phyloP scores from a whole-genome alignment of 1,284 basidiomycete species.

The Boletus mariae region DNA sequence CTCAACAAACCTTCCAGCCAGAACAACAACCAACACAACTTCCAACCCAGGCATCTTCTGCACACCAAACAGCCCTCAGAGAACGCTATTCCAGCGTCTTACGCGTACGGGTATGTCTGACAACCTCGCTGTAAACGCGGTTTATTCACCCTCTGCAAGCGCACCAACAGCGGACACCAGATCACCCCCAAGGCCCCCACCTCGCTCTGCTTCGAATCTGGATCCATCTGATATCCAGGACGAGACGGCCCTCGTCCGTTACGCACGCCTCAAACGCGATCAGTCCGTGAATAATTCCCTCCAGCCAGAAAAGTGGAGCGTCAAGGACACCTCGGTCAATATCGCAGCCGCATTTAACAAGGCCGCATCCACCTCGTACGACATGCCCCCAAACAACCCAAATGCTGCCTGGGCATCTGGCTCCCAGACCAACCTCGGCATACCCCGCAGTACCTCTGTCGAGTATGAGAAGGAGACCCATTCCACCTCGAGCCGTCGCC shows the following conservation, averaged over 20 bases:
- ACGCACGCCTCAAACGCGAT: slow-evolving; percentile 52
- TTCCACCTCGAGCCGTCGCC: slow-evolving; percentile 47
- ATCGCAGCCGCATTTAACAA: slow-evolving; percentile 76
- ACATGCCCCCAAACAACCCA: slow-evolving; percentile 45
- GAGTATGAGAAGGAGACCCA: slow-evolving; percentile 71
- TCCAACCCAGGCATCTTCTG: slow-evolving; percentile 18
- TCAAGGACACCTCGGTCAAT: slow-evolving; percentile 80
- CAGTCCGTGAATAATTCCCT: slow-evolving; percentile 41
- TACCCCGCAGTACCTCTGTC: slow-evolving; percentile 70
- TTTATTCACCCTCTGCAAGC: slow-evolving; percentile 34
- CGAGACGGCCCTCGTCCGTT: slow-evolving; percentile 47
- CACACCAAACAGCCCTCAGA: slow-evolving; percentile 37
- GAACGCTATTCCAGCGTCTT: slow-evolving; percentile 50
- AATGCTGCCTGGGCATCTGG: slow-evolving; percentile 66
- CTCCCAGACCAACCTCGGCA: slow-evolving; percentile 42
- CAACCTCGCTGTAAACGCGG: background rate
- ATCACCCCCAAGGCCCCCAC: slow-evolving; percentile 50
- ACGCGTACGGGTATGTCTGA: slow-evolving; percentile 62
- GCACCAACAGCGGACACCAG: slow-evolving; percentile 54
- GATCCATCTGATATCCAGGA: slow-evolving; percentile 35
- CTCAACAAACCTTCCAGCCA: slow-evolving; percentile 48
- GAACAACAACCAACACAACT: slow-evolving; percentile 35
- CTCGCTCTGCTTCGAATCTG: slow-evolving; percentile 35
- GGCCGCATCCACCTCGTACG: slow-evolving; percentile 49
- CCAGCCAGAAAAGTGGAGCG: slow-evolving; percentile 62